Evolutionary conservation across 768 basidiomycete species (phyloP).

Genomic region (Clitopilus passeckerianus): DNA sequence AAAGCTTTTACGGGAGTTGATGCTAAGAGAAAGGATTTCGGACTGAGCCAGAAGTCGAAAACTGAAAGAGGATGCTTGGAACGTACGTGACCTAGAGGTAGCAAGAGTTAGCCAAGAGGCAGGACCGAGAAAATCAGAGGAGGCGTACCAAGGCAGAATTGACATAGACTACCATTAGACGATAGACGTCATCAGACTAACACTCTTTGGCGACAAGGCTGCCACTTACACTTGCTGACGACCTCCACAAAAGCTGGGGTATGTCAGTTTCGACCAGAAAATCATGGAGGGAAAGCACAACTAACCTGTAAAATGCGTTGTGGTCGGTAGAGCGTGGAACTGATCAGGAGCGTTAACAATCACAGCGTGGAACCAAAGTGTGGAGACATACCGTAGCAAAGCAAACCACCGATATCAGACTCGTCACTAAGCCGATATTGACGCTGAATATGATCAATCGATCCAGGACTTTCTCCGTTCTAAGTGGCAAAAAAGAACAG

Average conservation of each 20-base stretch:
- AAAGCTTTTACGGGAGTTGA: no score
- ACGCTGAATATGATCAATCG: constrained; percentile 1
- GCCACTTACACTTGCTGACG: not conserved
- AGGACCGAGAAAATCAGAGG: not conserved
- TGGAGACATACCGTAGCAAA: not conserved
- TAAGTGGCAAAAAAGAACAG: not conserved
- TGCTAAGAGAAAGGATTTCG: no score
- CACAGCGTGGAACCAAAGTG: not conserved
- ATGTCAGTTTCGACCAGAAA: not conserved
- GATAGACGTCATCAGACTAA: not conserved
- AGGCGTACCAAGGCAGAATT: not conserved
- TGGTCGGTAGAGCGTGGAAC: not conserved
- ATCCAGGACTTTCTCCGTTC: not conserved
- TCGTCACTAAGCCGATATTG: not conserved
- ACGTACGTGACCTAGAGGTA: not conserved
- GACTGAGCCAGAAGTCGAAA: no score
- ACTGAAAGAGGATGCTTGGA: not conserved
- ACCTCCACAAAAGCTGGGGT: not conserved
- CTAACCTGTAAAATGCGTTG: not conserved
- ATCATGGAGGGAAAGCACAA: not conserved
- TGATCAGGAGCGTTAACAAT: not conserved
- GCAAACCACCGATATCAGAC: not conserved
- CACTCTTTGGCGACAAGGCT: not conserved
- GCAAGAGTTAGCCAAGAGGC: not conserved
- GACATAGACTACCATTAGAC: not conserved